Evolutionary conservation across 176 grass and related monocot genomes (phyloP).

Genomic region (Phoenix dactylifera): DNA sequence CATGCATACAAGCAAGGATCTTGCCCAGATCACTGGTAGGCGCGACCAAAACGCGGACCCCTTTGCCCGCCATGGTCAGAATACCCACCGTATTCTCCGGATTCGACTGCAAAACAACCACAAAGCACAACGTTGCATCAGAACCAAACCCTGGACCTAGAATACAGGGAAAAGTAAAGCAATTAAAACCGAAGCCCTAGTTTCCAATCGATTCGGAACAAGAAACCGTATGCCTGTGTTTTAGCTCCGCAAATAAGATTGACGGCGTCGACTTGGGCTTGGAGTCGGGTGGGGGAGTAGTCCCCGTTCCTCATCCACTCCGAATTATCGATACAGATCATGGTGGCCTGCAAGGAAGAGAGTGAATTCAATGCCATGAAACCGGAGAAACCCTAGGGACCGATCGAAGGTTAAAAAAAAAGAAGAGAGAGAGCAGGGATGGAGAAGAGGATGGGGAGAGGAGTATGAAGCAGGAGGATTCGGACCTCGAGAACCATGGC

Average conservation of each 20-base stretch:
- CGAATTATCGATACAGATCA: slow-evolving; percentile 99
- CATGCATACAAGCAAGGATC: slow-evolving; percentile 98
- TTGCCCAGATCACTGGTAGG: slow-evolving; percentile 97
- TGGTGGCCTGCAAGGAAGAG: slow-evolving; percentile 65
- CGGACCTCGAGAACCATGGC: too few relatives aligned
- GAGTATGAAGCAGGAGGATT: too few relatives aligned
- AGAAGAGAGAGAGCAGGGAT: neutral
- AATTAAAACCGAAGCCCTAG: slow-evolving; percentile 29
- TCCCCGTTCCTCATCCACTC: slow-evolving; percentile 99
- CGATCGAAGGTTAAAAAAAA: neutral
- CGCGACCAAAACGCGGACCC: slow-evolving; percentile 87
- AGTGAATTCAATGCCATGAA: neutral
- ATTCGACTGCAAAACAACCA: slow-evolving; percentile 54
- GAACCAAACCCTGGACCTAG: neutral
- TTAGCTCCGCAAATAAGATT: slow-evolving; percentile 97
- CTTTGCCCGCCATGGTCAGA: slow-evolving; percentile 98
- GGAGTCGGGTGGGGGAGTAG: slow-evolving; percentile 72
- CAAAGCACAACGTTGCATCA: neutral
- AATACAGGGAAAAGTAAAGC: slow-evolving; percentile 12
- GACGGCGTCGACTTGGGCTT: slow-evolving; percentile 85
- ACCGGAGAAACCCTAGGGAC: neutral
- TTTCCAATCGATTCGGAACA: too few relatives aligned
- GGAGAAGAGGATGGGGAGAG: neutral
- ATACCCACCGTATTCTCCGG: slow-evolving; percentile 97
- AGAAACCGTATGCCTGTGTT: slow-evolving; percentile 46